Percentiles rank a stretch among this genome's conserved stretches.
Evolutionary conservation across 2,329 filamentous ascomycete genomes (phyloP).

Genomic region (Aureobasidium lini): DNA sequence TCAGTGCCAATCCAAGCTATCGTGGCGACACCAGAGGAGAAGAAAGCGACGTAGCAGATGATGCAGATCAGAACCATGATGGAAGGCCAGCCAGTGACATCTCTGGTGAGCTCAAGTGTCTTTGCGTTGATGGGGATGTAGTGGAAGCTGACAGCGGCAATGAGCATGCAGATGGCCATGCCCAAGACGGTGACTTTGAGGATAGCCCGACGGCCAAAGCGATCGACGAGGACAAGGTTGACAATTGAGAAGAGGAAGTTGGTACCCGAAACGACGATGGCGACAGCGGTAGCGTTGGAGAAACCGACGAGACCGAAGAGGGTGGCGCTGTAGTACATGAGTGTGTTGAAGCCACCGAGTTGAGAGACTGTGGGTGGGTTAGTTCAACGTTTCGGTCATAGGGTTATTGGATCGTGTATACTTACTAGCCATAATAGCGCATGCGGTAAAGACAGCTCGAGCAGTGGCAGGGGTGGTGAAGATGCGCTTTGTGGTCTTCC

Average conservation of each 20-base stretch:
- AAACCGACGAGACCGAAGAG: conserved; percentile 44
- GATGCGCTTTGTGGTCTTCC: conserved; percentile 40
- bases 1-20: conserved; percentile 43
- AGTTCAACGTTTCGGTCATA: conserved; percentile 13
- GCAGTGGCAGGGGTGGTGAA: conserved; percentile 39
- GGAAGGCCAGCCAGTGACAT: conserved; percentile 22
- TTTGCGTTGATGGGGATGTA: conserved; percentile 41
- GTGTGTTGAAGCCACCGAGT: conserved; percentile 39
- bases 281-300: conserved; percentile 41
- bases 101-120: conserved; percentile 30
- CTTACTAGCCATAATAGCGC: conserved; percentile 44
- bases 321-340: conserved; percentile 38
- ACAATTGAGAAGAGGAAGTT: conserved; percentile 46
- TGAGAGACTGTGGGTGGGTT: conserved; percentile 26
- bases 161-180: conserved; percentile 37
- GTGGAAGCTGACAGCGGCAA: conserved; percentile 39
- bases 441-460: conserved; percentile 40
- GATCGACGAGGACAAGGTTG: conserved; percentile 42
- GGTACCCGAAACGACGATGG: conserved; percentile 37
- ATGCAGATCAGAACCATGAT: conserved; percentile 37
- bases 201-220: conserved; percentile 38
- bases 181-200: conserved; percentile 38
- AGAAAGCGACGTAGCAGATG: conserved; percentile 36
- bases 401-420: background rate
- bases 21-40: conserved; percentile 39